phyloP scores from a whole-genome alignment of 805 yeast genomes.

The Clavispora phyllophila region DNA sequence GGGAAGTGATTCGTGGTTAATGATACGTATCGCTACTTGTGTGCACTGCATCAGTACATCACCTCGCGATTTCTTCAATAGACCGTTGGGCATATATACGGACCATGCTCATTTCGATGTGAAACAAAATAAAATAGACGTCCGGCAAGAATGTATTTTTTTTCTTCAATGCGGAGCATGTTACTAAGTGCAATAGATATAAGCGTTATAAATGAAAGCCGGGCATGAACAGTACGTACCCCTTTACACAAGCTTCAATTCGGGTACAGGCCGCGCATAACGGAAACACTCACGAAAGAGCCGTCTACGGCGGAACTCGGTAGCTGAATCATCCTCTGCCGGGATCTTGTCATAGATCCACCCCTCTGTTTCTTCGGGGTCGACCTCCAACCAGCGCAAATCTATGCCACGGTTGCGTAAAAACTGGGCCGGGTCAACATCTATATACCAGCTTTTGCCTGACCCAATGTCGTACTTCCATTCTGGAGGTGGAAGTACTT shows the following conservation, averaged over 20 bases:
- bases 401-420: conserved; percentile 37
- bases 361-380: conserved; percentile 32
- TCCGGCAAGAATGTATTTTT: no score
- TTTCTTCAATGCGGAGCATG: no score
- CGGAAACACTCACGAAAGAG: conserved; percentile 48
- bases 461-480: conserved; percentile 63
- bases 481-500: conserved; percentile 60
- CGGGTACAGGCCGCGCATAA: conserved; percentile 21
- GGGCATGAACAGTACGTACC: no score
- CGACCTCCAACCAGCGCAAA: conserved; percentile 17
- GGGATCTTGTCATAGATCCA: conserved; percentile 47
- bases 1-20: not conserved
- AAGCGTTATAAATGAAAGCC: no score
- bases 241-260: not conserved
- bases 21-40: not conserved
- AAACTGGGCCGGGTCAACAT: conserved; percentile 50
- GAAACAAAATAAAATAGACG: no score
- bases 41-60: not conserved
- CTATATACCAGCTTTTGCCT: conserved; percentile 62
- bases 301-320: conserved; percentile 55
- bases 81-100: not conserved
- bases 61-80: not conserved
- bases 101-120: no score
- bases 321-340: conserved; percentile 30
- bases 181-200: no score